Evolutionary conservation across 352 stramenopile genomes (phyloP), one percentile per base, ranked within the genome.

Genomic region (Phytophthora lateralis): DNA sequence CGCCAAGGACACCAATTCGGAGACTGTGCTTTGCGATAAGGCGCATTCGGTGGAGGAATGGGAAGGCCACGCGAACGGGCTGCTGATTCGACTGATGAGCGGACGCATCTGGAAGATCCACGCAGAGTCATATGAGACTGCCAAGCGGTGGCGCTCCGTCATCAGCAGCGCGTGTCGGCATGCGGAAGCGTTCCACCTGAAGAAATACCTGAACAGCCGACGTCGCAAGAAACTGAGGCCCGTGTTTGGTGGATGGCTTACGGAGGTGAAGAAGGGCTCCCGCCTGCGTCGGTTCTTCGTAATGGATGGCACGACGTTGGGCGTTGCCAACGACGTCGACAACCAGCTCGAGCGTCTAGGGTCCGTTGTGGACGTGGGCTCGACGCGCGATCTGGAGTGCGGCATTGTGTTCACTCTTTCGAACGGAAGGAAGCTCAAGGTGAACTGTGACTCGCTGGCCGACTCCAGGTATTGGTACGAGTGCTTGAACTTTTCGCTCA

Each of bases 231-330:
- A 87, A 32, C 41, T 91, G 41, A 69, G 63, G 29, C 75, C 82
- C 0, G 80, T 94, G 35, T 93, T 87, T 55, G 85, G 83, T 45
- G 87, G 87, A 3, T 96, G 87, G 87, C 75, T 94, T 56, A 94
- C 87, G 43, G 73, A 77, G 21, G 55, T 82, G 30, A 66, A 76
- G 12, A 78, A 80, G 32, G 47, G 61, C 18, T 62, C 51, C 4
- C 69, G 69, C 35, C 55, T 93, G 17, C 82, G 87, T 18, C 77
- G 83, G 41, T 96, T 90, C 52, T 96, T 85, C 64, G 80, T 96
- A 35, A 62, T 92, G 27, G 82, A 91, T n/a, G 81, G 79, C 12
- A 63, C 75, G 14, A 86, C 73, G 15, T 56, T 96, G 2, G 85
- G 87, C 8, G 69, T 82, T n/a, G 85, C 87, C 17, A 85, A 86